phyloP scores from a whole-genome alignment of 495 filamentous ascomycete species.

The Cetradonia linearis region DNA sequence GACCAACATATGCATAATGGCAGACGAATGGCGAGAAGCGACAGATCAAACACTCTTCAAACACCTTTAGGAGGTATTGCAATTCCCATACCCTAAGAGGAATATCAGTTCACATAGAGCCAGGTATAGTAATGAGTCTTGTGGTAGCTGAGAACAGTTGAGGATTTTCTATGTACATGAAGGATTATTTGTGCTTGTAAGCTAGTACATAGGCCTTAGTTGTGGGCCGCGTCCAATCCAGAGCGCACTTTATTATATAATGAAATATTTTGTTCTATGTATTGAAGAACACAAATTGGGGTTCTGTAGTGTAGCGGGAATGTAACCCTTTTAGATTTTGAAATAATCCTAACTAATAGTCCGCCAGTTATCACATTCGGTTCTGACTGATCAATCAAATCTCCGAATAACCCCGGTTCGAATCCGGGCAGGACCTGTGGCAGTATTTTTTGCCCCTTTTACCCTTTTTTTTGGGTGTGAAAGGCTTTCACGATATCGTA shows the following conservation, averaged over 20 bases:
- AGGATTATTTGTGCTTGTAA: too few species aligned
- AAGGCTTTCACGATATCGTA: neutral
- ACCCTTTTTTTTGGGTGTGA: neutral
- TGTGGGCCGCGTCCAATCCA: too few species aligned
- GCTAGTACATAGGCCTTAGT: too few species aligned
- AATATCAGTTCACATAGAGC: too few species aligned
- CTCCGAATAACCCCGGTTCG: conserved; percentile 22
- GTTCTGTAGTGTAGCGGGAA: conserved; percentile 4
- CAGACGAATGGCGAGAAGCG: neutral
- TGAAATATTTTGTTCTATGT: too few species aligned
- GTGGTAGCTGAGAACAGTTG: too few species aligned
- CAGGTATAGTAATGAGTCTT: too few species aligned
- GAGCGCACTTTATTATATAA: too few species aligned
- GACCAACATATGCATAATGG: neutral
- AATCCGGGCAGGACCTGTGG: conserved; percentile 18
- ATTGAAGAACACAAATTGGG: too few species aligned
- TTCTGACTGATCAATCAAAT: conserved; percentile 3
- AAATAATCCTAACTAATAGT: neutral
- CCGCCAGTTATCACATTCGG: conserved; percentile 20
- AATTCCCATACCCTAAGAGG: neutral
- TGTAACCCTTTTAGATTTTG: neutral
- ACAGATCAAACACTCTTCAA: neutral
- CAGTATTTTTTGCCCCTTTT: neutral
- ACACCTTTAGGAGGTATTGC: neutral
- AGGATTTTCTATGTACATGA: too few species aligned